Evolutionary conservation across 2,329 filamentous ascomycete species (phyloP), one percentile per base, ranked within the genome.

Genomic region (Phialophora tarda): DNA sequence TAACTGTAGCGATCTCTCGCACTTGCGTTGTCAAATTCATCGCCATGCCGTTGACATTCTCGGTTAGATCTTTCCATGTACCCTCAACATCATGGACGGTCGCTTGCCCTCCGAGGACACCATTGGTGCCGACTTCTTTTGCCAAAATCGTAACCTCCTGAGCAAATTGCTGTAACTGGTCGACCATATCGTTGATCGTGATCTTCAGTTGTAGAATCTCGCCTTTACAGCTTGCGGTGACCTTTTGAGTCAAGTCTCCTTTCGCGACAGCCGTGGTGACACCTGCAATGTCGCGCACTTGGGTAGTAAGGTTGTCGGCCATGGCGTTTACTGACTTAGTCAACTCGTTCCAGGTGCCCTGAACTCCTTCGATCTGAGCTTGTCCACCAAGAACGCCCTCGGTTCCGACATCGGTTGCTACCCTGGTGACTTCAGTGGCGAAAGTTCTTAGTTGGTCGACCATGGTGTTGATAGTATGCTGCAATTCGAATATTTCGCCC

Each of bases 151-250:
- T 98, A 73, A 99, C 95, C 81, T 98, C 94, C 75, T 93, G 91
- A 10, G 95, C 95, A 77, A 98, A 98, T 76, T 97, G 93, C 76
- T 96, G 92, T 65, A 99, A 84, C 78, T 97, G 95, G 78, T 97
- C 95, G 72, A 99, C 94, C 94, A 99, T 99, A 77, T 91, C 95
- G 81, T 99, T 99, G 83, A 98, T 99, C 55, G 95, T 98, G 67
- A 93, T 93, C 81, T 99, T 99, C 75, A 99, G 90, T 82, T 91
- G 92, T 76, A 89, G 91, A 75, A 93, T 98, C 84, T 94, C 95
- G 79, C 91, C 96, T 82, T 89, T 91, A 80, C 91, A 94, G 75
- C 92, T 92, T 68, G 93, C 93, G 78, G 96, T 92, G 47, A 99
- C 94, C 79, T 97, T 97, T 79, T 97, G 94, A 59, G 93, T 97